Evolutionary conservation across 164 flowering plant species (phyloP), one percentile per base, ranked within the genome.

Genomic region (Akebia trifoliata): DNA sequence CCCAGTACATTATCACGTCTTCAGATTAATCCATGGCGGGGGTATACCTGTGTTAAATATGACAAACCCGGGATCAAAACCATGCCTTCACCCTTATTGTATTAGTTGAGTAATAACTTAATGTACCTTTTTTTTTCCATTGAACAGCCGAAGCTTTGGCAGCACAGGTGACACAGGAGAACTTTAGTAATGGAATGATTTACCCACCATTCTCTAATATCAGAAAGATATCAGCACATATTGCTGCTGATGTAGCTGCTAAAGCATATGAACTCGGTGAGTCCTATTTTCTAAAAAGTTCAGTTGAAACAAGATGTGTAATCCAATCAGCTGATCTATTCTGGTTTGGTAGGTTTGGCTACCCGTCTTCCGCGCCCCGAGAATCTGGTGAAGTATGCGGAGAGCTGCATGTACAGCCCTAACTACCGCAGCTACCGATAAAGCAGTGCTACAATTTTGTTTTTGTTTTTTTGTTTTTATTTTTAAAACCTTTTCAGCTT

Each of bases 321-420:
- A 8, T 20, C n/a, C 30, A 2, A 30, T 20, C 7, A 6, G 6
- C 1, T 1, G 11, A 2, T 28, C 21, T 42, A 18, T 32, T 45
- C 17, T 18, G 15, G 1, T 39, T 60, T 32, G 1, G 10, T 38
- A 87, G 97, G 97, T 28, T 49, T 90, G 71, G 97, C 94, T 4
- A 81, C 85, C 0, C 84, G 78, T 22, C 90, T 85, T 11, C 96
- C 96, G 56, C 96, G 72, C 22, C 98, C 98, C 0, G 80, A 59
- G 36, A 69, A 92, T 64, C 80, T 92, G 21, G 68, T 89, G 22
- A 74, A 81, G 77, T 84, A 64, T 62, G 98, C 96, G 15, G 95
- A 87, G 63, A 89, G 96, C 65, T 83, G 96, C 79, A 92, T 92
- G 98, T 92, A 86, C 81, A 77, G 73, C 46, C 98, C 95, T 26